Percentiles rank a stretch among this genome's conserved stretches.
phyloP scores from a whole-genome alignment of 192 early-diverging fungal species.

The Lunasporangiospora selenospora region DNA sequence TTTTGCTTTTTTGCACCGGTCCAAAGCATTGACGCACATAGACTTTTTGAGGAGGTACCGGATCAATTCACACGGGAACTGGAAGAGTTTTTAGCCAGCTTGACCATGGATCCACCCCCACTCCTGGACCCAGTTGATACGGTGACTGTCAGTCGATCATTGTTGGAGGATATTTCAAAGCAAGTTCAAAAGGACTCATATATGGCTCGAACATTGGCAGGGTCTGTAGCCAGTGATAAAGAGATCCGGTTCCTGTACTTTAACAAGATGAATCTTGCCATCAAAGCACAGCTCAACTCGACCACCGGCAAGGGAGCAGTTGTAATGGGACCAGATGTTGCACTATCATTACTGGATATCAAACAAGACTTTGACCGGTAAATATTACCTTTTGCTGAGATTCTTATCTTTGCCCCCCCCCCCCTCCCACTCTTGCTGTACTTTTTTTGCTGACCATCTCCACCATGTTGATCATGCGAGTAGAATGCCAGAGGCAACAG shows the following conservation, averaged over 20 bases:
- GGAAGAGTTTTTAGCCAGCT: constrained; percentile 20
- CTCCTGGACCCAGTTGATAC: neutral
- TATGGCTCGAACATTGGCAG: constrained; percentile 28
- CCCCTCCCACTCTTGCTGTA: neutral
- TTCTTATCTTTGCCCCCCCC: neutral
- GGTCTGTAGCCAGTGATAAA: constrained; percentile 28
- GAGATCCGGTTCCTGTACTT: constrained; percentile 56
- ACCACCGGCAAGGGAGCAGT: constrained; percentile 38
- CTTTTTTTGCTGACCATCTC: neutral
- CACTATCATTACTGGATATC: constrained; percentile 57
- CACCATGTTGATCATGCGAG: neutral
- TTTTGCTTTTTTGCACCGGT: constrained; percentile 31
- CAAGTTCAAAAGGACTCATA: constrained; percentile 33
- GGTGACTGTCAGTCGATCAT: constrained; percentile 1
- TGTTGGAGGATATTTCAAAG: constrained; percentile 21
- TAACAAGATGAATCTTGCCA: constrained; percentile 58
- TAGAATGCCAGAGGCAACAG: constrained; percentile 51
- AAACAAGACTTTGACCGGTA: constrained; percentile 61
- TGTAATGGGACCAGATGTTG: constrained; percentile 53
- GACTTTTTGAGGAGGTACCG: constrained; percentile 26
- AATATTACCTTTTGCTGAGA: neutral
- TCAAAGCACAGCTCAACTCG: constrained; percentile 52
- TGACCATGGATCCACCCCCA: constrained; percentile 9
- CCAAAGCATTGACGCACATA: constrained; percentile 2
- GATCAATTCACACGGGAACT: constrained; percentile 31